Evolutionary conservation across 2,329 filamentous ascomycete species (phyloP).

Genomic region (Penicillium sp.): DNA sequence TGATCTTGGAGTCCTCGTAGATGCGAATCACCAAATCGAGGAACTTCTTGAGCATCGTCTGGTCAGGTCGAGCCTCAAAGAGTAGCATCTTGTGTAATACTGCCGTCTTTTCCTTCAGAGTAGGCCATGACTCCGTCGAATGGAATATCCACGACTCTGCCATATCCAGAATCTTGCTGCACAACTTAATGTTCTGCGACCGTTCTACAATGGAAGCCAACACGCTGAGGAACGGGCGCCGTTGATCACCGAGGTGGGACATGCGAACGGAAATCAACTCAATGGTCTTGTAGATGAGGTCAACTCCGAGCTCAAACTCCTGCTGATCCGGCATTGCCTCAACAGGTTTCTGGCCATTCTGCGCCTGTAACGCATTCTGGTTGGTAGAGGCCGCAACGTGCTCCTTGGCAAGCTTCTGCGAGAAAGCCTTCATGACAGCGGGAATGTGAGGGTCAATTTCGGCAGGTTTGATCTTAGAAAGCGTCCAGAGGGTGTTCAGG

Average conservation of each 20-base stretch:
- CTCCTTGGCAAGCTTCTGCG: constrained; percentile 85
- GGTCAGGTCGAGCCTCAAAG: constrained; percentile 80
- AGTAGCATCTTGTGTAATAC: constrained; percentile 98
- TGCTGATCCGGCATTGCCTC: constrained; percentile 58
- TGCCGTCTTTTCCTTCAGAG: constrained; percentile 96
- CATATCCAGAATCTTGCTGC: constrained; percentile 87
- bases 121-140: constrained; percentile 91
- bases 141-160: constrained; percentile 96
- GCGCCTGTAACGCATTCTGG: constrained; percentile 42
- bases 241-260: constrained; percentile 83
- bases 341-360: constrained; percentile 38
- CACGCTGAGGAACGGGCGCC: constrained; percentile 90
- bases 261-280: constrained; percentile 89
- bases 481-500: constrained; percentile 88
- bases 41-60: constrained; percentile 85
- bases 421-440: constrained; percentile 87
- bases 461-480: constrained; percentile 77
- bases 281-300: constrained; percentile 89
- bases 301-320: constrained; percentile 82
- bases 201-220: constrained; percentile 93
- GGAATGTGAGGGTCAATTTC: constrained; percentile 86
- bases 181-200: constrained; percentile 78
- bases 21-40: constrained; percentile 94
- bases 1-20: constrained; percentile 95
- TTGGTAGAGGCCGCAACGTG: constrained; percentile 71